phyloP scores from a whole-genome alignment of 78 protist species.

The Dictyostelium brefeldianum region DNA sequence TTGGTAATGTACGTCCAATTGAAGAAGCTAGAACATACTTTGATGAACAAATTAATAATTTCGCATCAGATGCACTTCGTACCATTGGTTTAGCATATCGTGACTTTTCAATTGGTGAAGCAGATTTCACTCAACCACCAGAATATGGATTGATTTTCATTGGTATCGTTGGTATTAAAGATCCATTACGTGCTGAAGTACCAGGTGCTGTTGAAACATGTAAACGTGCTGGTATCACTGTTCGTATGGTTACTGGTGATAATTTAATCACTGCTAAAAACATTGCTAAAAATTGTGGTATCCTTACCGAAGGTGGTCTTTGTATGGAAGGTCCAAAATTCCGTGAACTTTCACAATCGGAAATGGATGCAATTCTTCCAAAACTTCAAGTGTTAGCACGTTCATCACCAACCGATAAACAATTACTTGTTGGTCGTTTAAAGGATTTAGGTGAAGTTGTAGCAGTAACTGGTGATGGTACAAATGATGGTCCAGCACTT shows the following conservation, averaged over 20 bases:
- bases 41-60: constrained; percentile 43
- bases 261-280: constrained; percentile 95
- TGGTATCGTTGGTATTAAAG: constrained; percentile 97
- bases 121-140: constrained; percentile 40
- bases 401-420: constrained; percentile 96
- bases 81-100: constrained; percentile 93
- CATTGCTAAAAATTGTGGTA: constrained; percentile 97
- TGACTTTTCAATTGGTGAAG: constrained; percentile 32
- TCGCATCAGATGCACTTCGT: constrained; percentile 92
- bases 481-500: constrained; percentile 99
- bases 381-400: constrained; percentile 96
- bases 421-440: constrained; percentile 90
- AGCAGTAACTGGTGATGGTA: constrained; percentile 99
- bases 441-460: constrained; percentile 93
- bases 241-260: constrained; percentile 99
- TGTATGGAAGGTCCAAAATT: constrained; percentile 92
- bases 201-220: constrained; percentile 92
- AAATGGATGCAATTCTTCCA: constrained; percentile 88
- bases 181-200: constrained; percentile 98
- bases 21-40: constrained; percentile 19
- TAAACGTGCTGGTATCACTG: constrained; percentile 95
- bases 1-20: constrained; percentile 76
- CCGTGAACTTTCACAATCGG: constrained; percentile 85
- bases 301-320: constrained; percentile 88
- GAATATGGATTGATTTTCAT: constrained; percentile 82